These are phyloP conservation scores for Aspergillus affinis DNA, from an alignment of 495 filamentous ascomycete species.

Conservation along the genomic window DNA sequence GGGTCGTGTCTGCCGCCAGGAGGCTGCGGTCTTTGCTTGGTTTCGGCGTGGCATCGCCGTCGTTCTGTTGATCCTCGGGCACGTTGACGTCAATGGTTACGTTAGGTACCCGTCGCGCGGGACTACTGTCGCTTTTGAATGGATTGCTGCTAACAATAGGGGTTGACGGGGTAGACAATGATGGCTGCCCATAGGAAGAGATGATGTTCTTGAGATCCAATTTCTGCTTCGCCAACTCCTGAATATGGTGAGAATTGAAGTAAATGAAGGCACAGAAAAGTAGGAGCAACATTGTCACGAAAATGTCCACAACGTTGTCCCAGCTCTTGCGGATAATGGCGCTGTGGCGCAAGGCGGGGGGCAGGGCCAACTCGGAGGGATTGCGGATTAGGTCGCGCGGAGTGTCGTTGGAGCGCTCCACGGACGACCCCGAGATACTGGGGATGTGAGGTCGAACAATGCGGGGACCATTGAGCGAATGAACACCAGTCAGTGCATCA, in stretches of 20 bases:
- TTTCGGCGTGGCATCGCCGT: conserved; percentile 27
- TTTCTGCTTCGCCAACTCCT: conserved; percentile 49
- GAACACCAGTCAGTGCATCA: conserved; percentile 54
- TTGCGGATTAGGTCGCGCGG: conserved; percentile 40
- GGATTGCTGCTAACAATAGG: conserved; percentile 35
- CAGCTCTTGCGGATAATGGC: conserved; percentile 54
- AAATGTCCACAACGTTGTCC: conserved; percentile 53
- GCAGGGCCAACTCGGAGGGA: conserved; percentile 44
- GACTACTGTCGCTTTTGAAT: conserved; percentile 27
- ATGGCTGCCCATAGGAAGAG: conserved; percentile 42
- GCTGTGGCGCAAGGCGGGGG: conserved; percentile 47
- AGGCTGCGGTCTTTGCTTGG: conserved; percentile 24
- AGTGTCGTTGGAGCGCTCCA: conserved; percentile 40
- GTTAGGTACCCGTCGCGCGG: conserved; percentile 26
- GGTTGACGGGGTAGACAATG: conserved; percentile 46
- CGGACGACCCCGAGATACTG: conserved; percentile 32
- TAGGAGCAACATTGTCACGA: conserved; percentile 44
- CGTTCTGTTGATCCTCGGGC: conserved; percentile 17
- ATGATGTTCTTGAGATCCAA: conserved; percentile 55
- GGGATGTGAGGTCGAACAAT: conserved; percentile 35
- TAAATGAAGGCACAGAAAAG: conserved; percentile 50
- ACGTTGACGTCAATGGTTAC: conserved; percentile 39
- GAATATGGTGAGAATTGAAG: conserved; percentile 49
- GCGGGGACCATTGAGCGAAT: conserved; percentile 45
- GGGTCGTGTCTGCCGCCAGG: conserved; percentile 22